Evolutionary conservation across 129 eudicot species (phyloP), one percentile per base, ranked within the genome.

Genomic region (Glebionis coronaria): DNA sequence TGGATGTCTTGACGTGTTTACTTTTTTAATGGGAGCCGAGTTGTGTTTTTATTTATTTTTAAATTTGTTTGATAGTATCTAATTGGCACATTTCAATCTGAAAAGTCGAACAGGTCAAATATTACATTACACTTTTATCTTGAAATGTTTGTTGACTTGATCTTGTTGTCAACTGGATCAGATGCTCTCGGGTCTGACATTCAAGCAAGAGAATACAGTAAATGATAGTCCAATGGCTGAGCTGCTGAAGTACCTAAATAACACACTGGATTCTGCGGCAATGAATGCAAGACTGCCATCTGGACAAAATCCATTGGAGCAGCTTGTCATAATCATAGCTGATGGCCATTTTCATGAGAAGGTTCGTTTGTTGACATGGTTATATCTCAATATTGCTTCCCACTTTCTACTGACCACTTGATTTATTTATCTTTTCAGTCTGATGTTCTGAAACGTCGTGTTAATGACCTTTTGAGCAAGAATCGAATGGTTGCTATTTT

Each of bases 131-230:
- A 35, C 42, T 7, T 35, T 35, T 35, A 20, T 70, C 27, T 40
- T 31, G 67, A 18, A 51, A 35, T 55, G 68, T 44, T 63, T 51
- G 23, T 12, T 72, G 52, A 68, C 73, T 40, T 20, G 56, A 45
- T 45, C 16, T 67, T 13, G 56, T 67, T 13, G 56, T 70, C 55
- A 45, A 46, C 18, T 66, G 61, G 51, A 10, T 28, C 90, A 93
- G 99, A 94, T 94, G 97, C 85, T 94, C 55, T 94, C 99, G 12
- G 87, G 90, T 77, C 74, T 94, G 70, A 89, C 97, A 50, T 94
- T 94, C 63, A 78, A 82, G 78, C 99, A 94, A 84, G 99, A 94
- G 81, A 94, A 87, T 79, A 87, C 97, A 2, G 73, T 94, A 35
- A 82, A 75, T n/a, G 97, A 94, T 71, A 95, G 87, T 29, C 99